These are phyloP conservation scores for Pseudogymnoascus sp. DNA, from an alignment of 2,329 filamentous ascomycete species.

Conservation along the genomic window DNA sequence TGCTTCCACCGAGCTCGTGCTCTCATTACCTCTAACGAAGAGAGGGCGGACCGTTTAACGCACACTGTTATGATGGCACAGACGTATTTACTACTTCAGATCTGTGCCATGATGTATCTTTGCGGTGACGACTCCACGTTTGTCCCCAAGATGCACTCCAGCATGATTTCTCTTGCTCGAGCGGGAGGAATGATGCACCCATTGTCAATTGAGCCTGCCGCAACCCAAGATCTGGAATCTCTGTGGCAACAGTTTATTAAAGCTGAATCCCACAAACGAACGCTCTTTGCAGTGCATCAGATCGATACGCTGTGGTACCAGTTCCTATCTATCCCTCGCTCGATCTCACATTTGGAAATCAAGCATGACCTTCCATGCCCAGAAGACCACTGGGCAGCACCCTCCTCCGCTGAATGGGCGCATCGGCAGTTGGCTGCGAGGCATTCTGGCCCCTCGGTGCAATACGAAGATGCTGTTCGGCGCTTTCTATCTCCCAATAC, in stretches of 20 bases:
- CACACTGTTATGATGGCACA: constrained; percentile 29
- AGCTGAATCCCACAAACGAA: constrained; percentile 34
- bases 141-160: constrained; percentile 32
- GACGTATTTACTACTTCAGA: constrained; percentile 32
- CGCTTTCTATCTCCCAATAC: constrained; percentile 28
- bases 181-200: constrained; percentile 31
- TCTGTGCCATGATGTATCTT: constrained; percentile 36
- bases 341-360: constrained; percentile 34
- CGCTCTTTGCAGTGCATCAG: constrained; percentile 35
- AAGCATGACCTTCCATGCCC: constrained; percentile 36
- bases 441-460: constrained; percentile 17
- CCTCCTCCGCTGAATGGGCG: constrained; percentile 30
- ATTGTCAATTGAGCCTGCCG: constrained; percentile 15
- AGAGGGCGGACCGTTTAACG: constrained; percentile 9
- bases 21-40: constrained; percentile 21
- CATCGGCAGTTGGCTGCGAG: constrained; percentile 25
- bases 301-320: constrained; percentile 38
- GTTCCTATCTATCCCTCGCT: constrained; percentile 31
- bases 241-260: constrained; percentile 33
- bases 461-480: constrained; percentile 32
- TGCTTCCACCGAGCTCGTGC: constrained; percentile 29
- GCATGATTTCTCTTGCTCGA: constrained; percentile 33
- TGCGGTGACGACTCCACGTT: constrained; percentile 30
- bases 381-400: constrained; percentile 30
- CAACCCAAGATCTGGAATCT: constrained; percentile 29